phyloP scores from a whole-genome alignment of 805 yeast genomes.

The Metschnikowia dekortorum region DNA sequence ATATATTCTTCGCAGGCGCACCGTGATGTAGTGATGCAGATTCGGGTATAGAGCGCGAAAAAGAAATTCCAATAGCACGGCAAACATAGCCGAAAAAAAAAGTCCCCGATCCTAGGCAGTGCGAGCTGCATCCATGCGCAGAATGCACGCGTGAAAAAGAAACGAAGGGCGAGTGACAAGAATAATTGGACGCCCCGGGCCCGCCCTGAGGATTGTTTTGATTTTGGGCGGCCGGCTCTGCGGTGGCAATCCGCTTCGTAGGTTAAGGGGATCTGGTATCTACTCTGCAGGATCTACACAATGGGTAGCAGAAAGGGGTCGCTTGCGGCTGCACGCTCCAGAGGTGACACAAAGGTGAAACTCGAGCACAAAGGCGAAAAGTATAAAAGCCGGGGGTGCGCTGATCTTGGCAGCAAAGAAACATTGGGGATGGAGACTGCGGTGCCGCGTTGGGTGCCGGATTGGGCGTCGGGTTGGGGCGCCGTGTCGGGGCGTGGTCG shows the following conservation, averaged over 20 bases:
- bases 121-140: not conserved
- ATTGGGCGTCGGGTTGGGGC: not conserved
- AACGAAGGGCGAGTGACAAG: not conserved
- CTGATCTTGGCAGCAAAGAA: not conserved
- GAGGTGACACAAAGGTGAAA: not conserved
- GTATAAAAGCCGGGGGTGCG: not conserved
- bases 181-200: not conserved
- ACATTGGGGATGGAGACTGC: no score
- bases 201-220: not conserved
- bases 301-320: not conserved
- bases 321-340: not conserved
- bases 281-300: not conserved
- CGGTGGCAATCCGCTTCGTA: not conserved
- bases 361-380: not conserved
- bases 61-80: not conserved
- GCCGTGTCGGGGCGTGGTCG: no score
- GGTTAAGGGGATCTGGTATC: no score
- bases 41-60: not conserved
- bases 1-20: not conserved
- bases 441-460: not conserved
- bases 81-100: slow-evolving; percentile 3
- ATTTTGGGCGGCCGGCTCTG: not conserved
- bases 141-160: slow-evolving; percentile 1
- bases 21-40: slow-evolving; percentile 3
- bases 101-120: not conserved